These are phyloP conservation scores for Coemansia sp. DNA, from an alignment of 192 early-diverging fungal species.

Conservation along the genomic window DNA sequence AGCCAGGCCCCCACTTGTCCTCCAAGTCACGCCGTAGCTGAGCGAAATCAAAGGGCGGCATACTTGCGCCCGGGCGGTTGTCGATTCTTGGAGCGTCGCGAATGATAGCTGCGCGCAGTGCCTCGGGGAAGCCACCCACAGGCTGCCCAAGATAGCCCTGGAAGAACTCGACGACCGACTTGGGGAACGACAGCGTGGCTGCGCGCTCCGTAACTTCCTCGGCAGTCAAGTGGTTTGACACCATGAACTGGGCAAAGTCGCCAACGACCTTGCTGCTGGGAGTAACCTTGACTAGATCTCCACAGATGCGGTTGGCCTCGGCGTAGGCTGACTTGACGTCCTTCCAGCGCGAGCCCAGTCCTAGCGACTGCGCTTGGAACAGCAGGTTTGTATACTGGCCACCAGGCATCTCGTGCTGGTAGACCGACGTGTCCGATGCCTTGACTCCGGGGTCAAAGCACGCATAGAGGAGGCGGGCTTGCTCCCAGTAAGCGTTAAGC, in stretches of 20 bases:
- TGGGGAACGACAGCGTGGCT: slow-evolving; percentile 84
- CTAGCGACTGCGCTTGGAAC: slow-evolving; percentile 95
- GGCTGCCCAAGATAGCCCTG: slow-evolving; percentile 95
- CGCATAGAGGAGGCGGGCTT: slow-evolving; percentile 91
- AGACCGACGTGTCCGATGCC: slow-evolving; percentile 85
- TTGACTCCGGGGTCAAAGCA: slow-evolving; percentile 91
- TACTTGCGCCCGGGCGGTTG: slow-evolving; percentile 77
- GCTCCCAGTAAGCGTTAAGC: slow-evolving; percentile 96
- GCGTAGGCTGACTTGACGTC: slow-evolving; percentile 90
- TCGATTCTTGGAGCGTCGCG: slow-evolving; percentile 73
- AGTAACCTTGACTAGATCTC: slow-evolving; percentile 97
- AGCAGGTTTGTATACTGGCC: slow-evolving; percentile 98
- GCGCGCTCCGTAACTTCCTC: slow-evolving; percentile 77
- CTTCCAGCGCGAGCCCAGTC: slow-evolving; percentile 90
- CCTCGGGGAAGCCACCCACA: slow-evolving; percentile 92
- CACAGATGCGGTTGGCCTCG: slow-evolving; percentile 87
- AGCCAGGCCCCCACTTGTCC: slow-evolving; percentile 74
- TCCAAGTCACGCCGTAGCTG: slow-evolving; percentile 69
- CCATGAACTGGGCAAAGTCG: slow-evolving; percentile 98
- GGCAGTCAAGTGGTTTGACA: slow-evolving; percentile 76
- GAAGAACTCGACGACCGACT: slow-evolving; percentile 94
- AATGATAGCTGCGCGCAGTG: slow-evolving; percentile 79
- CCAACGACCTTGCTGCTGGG: slow-evolving; percentile 98
- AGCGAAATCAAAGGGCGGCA: slow-evolving; percentile 77
- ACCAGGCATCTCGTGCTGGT: slow-evolving; percentile 96